These are phyloP conservation scores for Solanum appendiculatum DNA, from an alignment of 257 asterid genomes.

Conservation along the genomic window DNA sequence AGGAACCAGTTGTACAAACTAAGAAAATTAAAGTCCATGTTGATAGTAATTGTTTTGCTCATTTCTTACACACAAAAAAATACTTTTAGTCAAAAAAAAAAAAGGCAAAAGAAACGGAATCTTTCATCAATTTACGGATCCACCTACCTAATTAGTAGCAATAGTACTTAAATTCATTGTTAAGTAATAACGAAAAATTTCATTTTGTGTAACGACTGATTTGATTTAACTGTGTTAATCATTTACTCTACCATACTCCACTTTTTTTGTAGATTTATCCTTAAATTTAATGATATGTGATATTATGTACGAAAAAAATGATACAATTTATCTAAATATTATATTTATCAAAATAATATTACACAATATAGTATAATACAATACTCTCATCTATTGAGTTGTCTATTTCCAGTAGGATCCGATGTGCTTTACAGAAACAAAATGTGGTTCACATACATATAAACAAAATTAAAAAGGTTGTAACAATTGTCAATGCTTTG, in stretches of 20 bases:
- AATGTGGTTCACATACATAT: background rate
- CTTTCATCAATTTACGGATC: constrained; percentile 8
- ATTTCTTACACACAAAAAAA: background rate
- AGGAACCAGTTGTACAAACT: background rate
- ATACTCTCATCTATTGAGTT: background rate
- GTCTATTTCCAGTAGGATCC: background rate
- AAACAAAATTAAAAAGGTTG: background rate
- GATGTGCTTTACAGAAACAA: background rate
- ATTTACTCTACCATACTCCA: background rate
- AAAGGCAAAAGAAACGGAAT: constrained; percentile 1
- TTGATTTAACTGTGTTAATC: too few relatives aligned
- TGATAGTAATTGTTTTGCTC: background rate
- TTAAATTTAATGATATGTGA: too few relatives aligned
- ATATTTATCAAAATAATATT: background rate
- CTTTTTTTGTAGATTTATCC: background rate
- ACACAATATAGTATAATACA: too few relatives aligned
- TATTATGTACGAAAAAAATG: background rate
- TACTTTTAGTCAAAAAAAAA: constrained; percentile 6
- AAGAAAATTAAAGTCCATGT: background rate
- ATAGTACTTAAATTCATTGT: too few relatives aligned
- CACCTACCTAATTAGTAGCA: too few relatives aligned
- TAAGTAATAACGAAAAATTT: too few relatives aligned
- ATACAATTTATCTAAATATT: background rate
- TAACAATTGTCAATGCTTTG: background rate
- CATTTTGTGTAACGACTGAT: too few relatives aligned